Base-by-base conservation (phyloP, 2,329 filamentous ascomycete genomes). In the Aureobasidium sp. region DNA sequence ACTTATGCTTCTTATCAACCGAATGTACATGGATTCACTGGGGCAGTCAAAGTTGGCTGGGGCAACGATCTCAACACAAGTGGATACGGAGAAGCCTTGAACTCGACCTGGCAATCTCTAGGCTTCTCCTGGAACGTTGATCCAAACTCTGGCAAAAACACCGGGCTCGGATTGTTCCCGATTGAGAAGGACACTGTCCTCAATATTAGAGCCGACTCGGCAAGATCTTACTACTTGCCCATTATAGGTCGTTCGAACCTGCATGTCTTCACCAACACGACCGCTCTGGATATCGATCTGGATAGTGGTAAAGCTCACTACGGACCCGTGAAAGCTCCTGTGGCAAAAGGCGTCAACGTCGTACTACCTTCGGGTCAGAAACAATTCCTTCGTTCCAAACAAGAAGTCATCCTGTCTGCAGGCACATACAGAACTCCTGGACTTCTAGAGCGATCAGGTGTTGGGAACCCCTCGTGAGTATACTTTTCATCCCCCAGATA, bases 401-500 rank as follows among this genome's bases (percentile, higher is more conserved):
- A 64, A 48, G 81, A 85, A 59, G 72, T 84, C 10, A 74, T 86
- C 32, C 64, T 86, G 2, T 76, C 76, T 4, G 80, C 79, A 0
- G 83, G 83, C 0, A 76, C 72, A 24, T 68, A 79, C 35, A 74
- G 76, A 61, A 81, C 77, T 8, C 82, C 75, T 4, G 79, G 77
- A 64, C 68, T 81, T 14, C 73, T 79, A n/a, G 81, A 85, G 57
- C 68, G 83, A 2, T 83, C 79, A 0, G 81, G 82, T 0, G 73
- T 85, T 34, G 82, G 82, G 3, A 68, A 72, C 45, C 66, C 69
- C 14, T 39, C 30, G 51, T 54, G n/a, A 47, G 51, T 38, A 14
- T 16, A 27, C 6, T 34, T 11, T 2, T 22, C 32, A n/a, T 10
- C 32, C n/a, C n/a, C n/a, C n/a, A n/a, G n/a, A n/a, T n/a, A 35